Base-by-base conservation (phyloP, 2,329 filamentous ascomycete species). In the Acephala macrosclerotiorum region DNA sequence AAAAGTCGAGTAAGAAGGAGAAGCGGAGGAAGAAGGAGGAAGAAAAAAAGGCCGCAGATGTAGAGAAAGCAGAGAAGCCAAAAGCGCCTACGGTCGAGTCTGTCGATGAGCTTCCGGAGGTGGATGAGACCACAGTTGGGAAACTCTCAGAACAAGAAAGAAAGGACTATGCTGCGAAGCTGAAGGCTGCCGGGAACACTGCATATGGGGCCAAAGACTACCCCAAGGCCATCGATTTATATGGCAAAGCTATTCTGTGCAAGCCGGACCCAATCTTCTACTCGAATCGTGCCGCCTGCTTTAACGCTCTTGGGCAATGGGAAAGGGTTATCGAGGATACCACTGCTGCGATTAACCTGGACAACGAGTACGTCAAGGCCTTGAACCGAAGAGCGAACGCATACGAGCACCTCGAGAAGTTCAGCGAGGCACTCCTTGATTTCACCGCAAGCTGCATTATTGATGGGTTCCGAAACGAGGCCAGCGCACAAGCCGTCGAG, bases 391-490 rank as follows among this genome's bases (percentile, higher is more conserved):
- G 96, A 75, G 96, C 96, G 63, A 96, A 96, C 77, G 96, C 96
- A 65, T 99, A 98, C 80, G 96, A 99, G 82, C 92, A 97, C 79
- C 88, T 96, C 53, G 90, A 90, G 75, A 91, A 91, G 80, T 97
- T 91, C 83, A 96, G 94, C 79, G 95, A 98, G 78, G 95, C 96
- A 55, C 89, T 99, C 9, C 87, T 99, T 70, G 96, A 99, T 82
- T 98, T 97, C 82, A 99, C 96, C 9, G 96, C 96, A 65, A 97
- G 95, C 82, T 99, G 96, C 83, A 99, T 99, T 79, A 97, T 99
- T 78, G 96, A 99, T 78, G 92, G 92, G 69, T 99, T 99, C 86
- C 91, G 92, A 81, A 98, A 96, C 79, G 92, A 97, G 75, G 84
- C 87, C 68, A 96, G 92, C 76, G 94, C 95, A 26, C 89, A 94